Evolutionary conservation across 140 eudicot species (phyloP), one percentile per base, ranked within the genome.

Genomic region (Oenanthe javanica): DNA sequence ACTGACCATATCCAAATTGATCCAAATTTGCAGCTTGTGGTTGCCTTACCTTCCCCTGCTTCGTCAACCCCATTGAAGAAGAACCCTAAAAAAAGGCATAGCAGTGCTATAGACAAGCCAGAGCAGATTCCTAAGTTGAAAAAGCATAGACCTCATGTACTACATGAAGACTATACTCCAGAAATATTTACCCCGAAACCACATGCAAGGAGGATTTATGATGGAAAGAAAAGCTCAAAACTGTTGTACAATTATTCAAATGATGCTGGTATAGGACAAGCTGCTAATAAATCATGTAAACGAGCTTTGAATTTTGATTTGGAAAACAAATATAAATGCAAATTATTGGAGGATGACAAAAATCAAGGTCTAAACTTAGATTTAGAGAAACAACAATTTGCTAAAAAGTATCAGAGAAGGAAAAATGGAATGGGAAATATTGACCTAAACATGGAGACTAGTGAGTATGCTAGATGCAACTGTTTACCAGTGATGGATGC

Each of bases 131-230:
- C 80, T 46, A 49, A 64, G 47, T 52, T 77, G 74, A 83, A 82
- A 72, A 84, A 79, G 69, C 78, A 86, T 36, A 78, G 80, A 47
- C 84, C 89, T n/a, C 69, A 61, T 36, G 15, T 61, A n/a, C 69
- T 61, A 8, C 69, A n/a, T 0, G 69, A 61, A n/a, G 69, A 61
- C 14, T 61, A 3, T 9, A 61, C 69, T 23, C 69, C 36, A 6
- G 82, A 84, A 61, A 77, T 86, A 12, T 14, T 66, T 1, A 81
- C 46, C 73, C 67, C 69, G 0, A 71, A 38, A 9, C 72, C 23
- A 25, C 13, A 7, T 61, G 69, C 38, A 25, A 52, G 57, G 71
- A 72, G 74, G 31, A 46, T 19, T n/a, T 23, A n/a, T 77, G 73
- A 21, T 40, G 27, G 27, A 13, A 78, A 46, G n/a, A 67, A 23